Evolutionary conservation across 2,329 filamentous ascomycete genomes (phyloP).

Genomic region (Ophiocordyceps australis): DNA sequence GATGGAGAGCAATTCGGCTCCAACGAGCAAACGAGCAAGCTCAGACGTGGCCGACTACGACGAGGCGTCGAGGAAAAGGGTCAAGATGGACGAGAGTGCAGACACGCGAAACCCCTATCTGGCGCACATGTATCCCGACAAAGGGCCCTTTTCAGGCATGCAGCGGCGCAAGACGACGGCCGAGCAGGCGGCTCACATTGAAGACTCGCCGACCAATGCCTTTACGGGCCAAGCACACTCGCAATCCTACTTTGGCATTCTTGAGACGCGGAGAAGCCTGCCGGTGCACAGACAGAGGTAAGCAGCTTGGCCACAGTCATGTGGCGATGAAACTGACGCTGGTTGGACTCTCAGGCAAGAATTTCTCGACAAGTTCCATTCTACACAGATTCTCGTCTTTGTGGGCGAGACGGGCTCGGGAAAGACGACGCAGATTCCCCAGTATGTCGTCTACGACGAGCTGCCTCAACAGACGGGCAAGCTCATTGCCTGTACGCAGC

Average conservation of each 20-base stretch:
- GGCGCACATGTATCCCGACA: constrained; percentile 69
- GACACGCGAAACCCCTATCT: constrained; percentile 61
- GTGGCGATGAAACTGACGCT: no score
- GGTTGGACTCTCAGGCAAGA: constrained; percentile 62
- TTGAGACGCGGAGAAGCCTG: constrained; percentile 66
- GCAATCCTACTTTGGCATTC: constrained; percentile 74
- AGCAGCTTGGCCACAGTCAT: no score
- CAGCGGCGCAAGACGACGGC: constrained; percentile 68
- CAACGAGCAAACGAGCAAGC: constrained; percentile 26
- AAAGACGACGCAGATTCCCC: constrained; percentile 97
- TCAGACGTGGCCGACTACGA: constrained; percentile 25
- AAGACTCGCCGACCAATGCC: constrained; percentile 69
- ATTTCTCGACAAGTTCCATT: constrained; percentile 84
- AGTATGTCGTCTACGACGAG: constrained; percentile 96
- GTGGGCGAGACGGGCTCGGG: constrained; percentile 98
- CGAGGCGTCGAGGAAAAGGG: constrained; percentile 22
- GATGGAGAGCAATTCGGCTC: no score
- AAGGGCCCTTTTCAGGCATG: constrained; percentile 40
- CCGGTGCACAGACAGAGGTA: constrained; percentile 84
- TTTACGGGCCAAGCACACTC: constrained; percentile 69
- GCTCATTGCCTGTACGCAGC: constrained; percentile 93
- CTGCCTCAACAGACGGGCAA: constrained; percentile 72
- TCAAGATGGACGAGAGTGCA: constrained; percentile 19
- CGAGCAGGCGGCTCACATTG: constrained; percentile 50
- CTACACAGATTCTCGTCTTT: constrained; percentile 90